phyloP scores from a whole-genome alignment of 2,329 filamentous ascomycete species.

The Eutypella sp. region DNA sequence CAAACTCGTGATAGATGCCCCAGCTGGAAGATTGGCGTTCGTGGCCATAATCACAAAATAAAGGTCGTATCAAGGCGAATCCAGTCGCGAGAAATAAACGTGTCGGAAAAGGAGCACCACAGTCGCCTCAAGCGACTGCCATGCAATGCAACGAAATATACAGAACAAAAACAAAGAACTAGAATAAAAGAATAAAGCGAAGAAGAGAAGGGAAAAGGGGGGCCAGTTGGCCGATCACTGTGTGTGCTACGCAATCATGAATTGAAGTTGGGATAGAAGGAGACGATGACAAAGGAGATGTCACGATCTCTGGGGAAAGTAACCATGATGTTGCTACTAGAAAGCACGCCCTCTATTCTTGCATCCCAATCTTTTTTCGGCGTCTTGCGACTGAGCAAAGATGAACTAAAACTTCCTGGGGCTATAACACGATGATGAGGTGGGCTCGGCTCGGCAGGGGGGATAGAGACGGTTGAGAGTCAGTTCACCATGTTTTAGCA shows the following conservation, averaged over 20 bases:
- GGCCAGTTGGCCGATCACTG: not conserved
- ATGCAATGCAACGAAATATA: slow-evolving; percentile 25
- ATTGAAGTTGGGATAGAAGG: not conserved
- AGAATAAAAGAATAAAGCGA: slow-evolving; percentile 18
- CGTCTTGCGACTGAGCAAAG: no score
- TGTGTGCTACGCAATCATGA: not conserved
- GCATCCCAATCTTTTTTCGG: no score
- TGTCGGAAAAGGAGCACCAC: slow-evolving; percentile 10
- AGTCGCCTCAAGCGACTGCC: slow-evolving; percentile 22
- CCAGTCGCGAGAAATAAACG: slow-evolving; percentile 40
- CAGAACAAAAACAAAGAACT: slow-evolving; percentile 23
- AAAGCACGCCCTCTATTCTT: no score
- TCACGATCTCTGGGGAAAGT: slow-evolving; percentile 7
- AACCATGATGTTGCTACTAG: not conserved
- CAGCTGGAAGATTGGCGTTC: slow-evolving; percentile 36
- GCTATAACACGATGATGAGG: no score
- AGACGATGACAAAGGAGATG: slow-evolving; percentile 7
- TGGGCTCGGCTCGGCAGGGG: slow-evolving; percentile 1
- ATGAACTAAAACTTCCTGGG: no score
- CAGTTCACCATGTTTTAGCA: no score
- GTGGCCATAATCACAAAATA: slow-evolving; percentile 35
- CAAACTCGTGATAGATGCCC: slow-evolving; percentile 45
- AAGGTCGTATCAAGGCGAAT: slow-evolving; percentile 33
- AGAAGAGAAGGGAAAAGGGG: slow-evolving; percentile 3
- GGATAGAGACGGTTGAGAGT: slow-evolving; percentile 16